A percentile compares a stretch with the other conserved stretches of the same genome.
These are phyloP conservation scores for Astrothelium subdiscretum DNA, from an alignment of 495 filamentous ascomycete species.

Conservation along the genomic window DNA sequence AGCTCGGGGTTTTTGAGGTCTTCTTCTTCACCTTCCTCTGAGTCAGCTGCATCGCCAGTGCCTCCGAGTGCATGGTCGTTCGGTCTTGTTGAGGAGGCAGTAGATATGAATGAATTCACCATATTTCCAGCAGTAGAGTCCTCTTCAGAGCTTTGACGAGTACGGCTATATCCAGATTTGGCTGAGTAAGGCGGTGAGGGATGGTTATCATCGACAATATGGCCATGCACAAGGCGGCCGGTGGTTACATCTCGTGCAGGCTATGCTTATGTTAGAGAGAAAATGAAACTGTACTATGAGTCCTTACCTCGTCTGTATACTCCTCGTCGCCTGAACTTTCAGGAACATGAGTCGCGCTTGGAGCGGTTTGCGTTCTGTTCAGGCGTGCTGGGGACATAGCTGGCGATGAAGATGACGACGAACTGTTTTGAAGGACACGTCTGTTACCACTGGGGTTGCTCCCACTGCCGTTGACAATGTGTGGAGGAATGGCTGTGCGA, in stretches of 20 bases:
- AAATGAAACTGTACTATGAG: not conserved
- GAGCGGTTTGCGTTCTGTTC: not conserved
- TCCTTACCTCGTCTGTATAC: conserved; percentile 60
- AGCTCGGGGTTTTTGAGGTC: conserved; percentile 57
- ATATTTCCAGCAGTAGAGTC: conserved; percentile 44
- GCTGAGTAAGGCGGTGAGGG: conserved; percentile 63
- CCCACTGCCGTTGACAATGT: not conserved
- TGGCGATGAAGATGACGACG: not conserved
- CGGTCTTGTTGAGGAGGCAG: conserved; percentile 36
- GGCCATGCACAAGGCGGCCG: conserved; percentile 84
- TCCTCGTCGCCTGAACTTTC: conserved; percentile 36
- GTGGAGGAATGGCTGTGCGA: not conserved
- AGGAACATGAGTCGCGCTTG: not conserved
- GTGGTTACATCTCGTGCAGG: conserved; percentile 84
- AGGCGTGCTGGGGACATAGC: not conserved
- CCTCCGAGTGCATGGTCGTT: conserved; percentile 63
- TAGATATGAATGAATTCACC: conserved; percentile 54
- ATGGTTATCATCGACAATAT: conserved; percentile 90
- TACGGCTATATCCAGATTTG: conserved; percentile 32
- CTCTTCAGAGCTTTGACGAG: conserved; percentile 24
- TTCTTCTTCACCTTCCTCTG: conserved; percentile 83
- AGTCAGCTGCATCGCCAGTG: conserved; percentile 63
- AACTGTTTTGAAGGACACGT: not conserved
- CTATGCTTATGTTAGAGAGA: conserved; percentile 8
- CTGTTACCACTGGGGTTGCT: not conserved